Evolutionary conservation across 2,329 filamentous ascomycete species (phyloP).

Genomic region (Epichloe aotearoae): DNA sequence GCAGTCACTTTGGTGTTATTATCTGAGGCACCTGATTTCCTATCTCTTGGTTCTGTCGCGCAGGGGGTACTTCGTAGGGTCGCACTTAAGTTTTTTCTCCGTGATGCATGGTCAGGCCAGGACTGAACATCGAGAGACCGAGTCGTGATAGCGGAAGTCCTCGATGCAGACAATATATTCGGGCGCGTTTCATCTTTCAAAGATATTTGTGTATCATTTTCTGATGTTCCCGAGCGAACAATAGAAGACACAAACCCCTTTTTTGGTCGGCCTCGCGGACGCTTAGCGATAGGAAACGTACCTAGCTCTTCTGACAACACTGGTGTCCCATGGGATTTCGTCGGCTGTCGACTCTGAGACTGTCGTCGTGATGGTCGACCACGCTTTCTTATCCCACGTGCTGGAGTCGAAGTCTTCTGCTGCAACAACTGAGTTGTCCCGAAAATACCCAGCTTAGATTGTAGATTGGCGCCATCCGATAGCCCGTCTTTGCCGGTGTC

Average conservation of each 20-base stretch:
- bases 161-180: not conserved
- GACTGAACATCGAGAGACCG: not conserved
- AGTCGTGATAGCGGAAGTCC: not conserved
- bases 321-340: not conserved
- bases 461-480: not conserved
- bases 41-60: not conserved
- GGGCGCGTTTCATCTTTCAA: not conserved
- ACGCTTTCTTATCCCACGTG: conserved; percentile 10
- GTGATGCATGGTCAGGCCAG: not conserved
- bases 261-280: conserved; percentile 17
- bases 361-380: conserved; percentile 21
- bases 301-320: not conserved
- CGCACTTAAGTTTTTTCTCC: not conserved
- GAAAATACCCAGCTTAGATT: not conserved
- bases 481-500: conserved; percentile 6
- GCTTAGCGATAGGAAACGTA: conserved; percentile 6
- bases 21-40: not conserved
- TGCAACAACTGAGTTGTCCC: not conserved
- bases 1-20: not conserved
- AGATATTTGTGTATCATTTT: not conserved
- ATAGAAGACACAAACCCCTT: conserved; percentile 5
- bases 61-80: not conserved
- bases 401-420: not conserved
- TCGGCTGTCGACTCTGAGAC: conserved; percentile 2
- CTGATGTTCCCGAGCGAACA: not conserved